Conservation (phyloP, 805 yeast species). For the Geotrichum ghanense region DNA sequence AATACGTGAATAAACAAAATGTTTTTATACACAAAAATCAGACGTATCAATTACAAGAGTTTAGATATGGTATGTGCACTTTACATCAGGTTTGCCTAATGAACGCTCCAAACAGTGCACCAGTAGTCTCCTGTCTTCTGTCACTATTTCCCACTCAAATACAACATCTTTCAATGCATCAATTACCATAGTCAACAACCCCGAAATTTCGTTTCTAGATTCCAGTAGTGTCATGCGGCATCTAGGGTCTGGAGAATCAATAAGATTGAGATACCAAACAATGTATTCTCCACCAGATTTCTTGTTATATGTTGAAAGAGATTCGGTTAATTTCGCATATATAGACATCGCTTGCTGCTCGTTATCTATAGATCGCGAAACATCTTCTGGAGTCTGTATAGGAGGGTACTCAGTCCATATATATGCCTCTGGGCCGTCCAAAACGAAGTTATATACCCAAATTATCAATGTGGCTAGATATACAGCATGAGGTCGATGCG, state of each 20-base stretch:
- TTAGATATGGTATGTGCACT: too few relatives aligned
- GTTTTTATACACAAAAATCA: too few relatives aligned
- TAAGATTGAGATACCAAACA: constrained; percentile 37
- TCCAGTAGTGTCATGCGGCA: constrained; percentile 22
- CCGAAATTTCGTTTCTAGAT: constrained; percentile 42
- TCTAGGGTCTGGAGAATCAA: constrained; percentile 24
- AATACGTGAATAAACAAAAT: too few relatives aligned
- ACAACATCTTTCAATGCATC: constrained; percentile 15
- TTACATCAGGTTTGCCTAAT: constrained; percentile 8
- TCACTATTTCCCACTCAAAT: constrained; percentile 22
- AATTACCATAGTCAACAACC: constrained; percentile 32
- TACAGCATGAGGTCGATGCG: constrained; percentile 21
- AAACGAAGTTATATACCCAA: constrained; percentile 24
- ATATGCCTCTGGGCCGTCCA: constrained; percentile 23
- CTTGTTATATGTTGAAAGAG: constrained; percentile 7
- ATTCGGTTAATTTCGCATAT: constrained; percentile 7
- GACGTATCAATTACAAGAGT: too few relatives aligned
- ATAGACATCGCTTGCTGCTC: background rate
- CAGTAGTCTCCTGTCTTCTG: constrained; percentile 15
- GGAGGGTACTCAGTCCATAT: constrained; percentile 4
- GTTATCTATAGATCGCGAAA: background rate
- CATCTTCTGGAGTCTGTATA: background rate
- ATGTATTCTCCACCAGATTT: constrained; percentile 35
- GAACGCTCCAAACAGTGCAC: constrained; percentile 15
- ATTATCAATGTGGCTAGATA: constrained; percentile 20